Percentiles rank a stretch among this genome's conserved stretches.
phyloP scores from a whole-genome alignment of 2,329 filamentous ascomycete genomes.

The Sporothrix inflata region DNA sequence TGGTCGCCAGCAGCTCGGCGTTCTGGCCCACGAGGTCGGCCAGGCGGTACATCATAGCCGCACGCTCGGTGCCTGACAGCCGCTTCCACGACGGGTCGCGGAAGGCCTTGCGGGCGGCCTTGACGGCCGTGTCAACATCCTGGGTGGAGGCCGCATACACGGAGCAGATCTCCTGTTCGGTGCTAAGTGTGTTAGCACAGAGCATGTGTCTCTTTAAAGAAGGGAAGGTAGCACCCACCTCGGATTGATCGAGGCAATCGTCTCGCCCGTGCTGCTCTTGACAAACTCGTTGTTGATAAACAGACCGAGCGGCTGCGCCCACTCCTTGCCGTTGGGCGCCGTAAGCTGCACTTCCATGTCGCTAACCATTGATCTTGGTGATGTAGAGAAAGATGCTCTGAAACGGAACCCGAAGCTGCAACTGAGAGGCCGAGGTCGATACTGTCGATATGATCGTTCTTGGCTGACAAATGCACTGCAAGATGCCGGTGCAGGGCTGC shows the following conservation, averaged over 20 bases:
- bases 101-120: slow-evolving; percentile 70
- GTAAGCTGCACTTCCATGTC: slow-evolving; percentile 60
- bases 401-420: not conserved
- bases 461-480: not conserved
- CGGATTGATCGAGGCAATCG: slow-evolving; percentile 69
- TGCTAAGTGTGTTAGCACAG: slow-evolving; percentile 38
- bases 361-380: not conserved
- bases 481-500: not conserved
- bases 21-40: slow-evolving; percentile 70
- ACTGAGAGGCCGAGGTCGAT: slow-evolving; percentile 1
- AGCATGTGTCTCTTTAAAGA: no score
- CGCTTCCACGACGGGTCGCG: slow-evolving; percentile 68
- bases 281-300: slow-evolving; percentile 86
- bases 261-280: slow-evolving; percentile 65
- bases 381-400: slow-evolving; percentile 6
- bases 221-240: slow-evolving; percentile 51
- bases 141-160: slow-evolving; percentile 69
- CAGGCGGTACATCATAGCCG: slow-evolving; percentile 69
- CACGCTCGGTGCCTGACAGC: slow-evolving; percentile 69
- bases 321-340: slow-evolving; percentile 75
- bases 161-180: slow-evolving; percentile 68
- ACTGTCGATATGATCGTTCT: not conserved
- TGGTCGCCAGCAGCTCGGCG: slow-evolving; percentile 51
- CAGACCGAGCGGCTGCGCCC: slow-evolving; percentile 73
- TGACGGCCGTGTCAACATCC: slow-evolving; percentile 72